Percentiles rank a stretch among this genome's conserved stretches.
Conservation (phyloP, 2,329 filamentous ascomycete species). For the Pyrenophora graminea region DNA sequence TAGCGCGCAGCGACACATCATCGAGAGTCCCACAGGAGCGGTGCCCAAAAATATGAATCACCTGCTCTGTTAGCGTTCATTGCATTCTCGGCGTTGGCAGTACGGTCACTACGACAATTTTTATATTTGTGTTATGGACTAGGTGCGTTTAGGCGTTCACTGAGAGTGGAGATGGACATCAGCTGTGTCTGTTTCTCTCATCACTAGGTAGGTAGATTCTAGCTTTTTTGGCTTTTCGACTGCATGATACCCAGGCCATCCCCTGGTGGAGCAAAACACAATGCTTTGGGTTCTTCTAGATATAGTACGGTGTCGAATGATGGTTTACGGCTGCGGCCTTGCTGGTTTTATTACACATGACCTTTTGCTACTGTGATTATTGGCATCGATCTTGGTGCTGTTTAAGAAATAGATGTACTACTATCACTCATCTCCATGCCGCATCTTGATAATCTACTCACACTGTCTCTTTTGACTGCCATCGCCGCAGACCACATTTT, state of each 20-base stretch:
- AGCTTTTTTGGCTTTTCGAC: constrained; percentile 17
- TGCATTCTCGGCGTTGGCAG: constrained; percentile 33
- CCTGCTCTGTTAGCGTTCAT: constrained; percentile 22
- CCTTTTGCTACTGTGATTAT: not conserved
- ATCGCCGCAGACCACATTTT: not conserved
- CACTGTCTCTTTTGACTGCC: no score
- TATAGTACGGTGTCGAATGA: constrained; percentile 7
- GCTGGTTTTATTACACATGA: no score
- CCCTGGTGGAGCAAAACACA: constrained; percentile 13
- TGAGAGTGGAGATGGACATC: constrained; percentile 5
- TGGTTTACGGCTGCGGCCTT: constrained; percentile 10
- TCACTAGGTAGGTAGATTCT: constrained; percentile 15
- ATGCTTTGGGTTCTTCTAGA: constrained; percentile 9
- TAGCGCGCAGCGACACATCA: constrained; percentile 31
- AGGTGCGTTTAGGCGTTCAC: constrained; percentile 29
- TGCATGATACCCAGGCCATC: constrained; percentile 38
- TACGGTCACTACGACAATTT: not conserved
- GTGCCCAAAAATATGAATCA: constrained; percentile 30
- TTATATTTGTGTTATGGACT: constrained; percentile 8
- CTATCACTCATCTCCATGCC: no score
- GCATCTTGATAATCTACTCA: no score
- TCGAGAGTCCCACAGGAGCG: constrained; percentile 25
- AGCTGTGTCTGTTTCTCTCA: constrained; percentile 20
- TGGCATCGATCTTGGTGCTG: not conserved
- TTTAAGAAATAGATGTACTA: no score